Conservation (phyloP, 2,329 filamentous ascomycete genomes). For the Furcasterigmium sp. region DNA sequence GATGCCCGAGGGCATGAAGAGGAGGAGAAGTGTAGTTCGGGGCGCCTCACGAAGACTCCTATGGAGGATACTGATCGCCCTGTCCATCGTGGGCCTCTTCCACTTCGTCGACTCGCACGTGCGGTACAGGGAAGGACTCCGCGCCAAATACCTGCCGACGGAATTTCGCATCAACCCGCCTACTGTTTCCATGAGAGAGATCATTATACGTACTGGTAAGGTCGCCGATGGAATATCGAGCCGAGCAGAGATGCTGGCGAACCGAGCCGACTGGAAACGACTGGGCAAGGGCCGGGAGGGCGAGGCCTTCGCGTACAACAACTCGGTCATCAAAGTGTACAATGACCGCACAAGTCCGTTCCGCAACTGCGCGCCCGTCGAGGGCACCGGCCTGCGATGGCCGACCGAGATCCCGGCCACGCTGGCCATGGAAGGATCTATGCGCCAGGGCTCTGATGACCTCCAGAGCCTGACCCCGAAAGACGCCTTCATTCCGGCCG, state of each 20-base stretch:
- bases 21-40: neutral
- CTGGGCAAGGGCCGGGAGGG: constrained; percentile 23
- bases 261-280: constrained; percentile 18
- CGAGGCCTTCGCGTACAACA: constrained; percentile 20
- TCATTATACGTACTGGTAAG: too few relatives aligned
- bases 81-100: constrained; percentile 5
- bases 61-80: constrained; percentile 4
- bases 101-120: constrained; percentile 8
- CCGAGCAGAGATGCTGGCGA: constrained; percentile 10
- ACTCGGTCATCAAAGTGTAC: constrained; percentile 24
- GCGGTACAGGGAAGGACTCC: constrained; percentile 7
- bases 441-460: neutral
- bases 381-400: constrained; percentile 14
- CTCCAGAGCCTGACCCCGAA: neutral
- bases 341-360: constrained; percentile 18
- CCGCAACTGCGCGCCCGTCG: constrained; percentile 22
- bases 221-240: too few relatives aligned
- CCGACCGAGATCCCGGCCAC: constrained; percentile 25
- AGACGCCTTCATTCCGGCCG: constrained; percentile 19
- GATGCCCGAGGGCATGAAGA: constrained; percentile 5
- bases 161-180: constrained; percentile 4
- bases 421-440: constrained; percentile 19
- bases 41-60: neutral
- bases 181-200: too few relatives aligned
- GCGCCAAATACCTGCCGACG: constrained; percentile 10